A percentile compares a stretch with the other conserved stretches of the same genome.
These are phyloP conservation scores for sunflower (Helianthus annuus) DNA, from an alignment of 129 eudicot species.

Conservation along the genomic window HanXRQr2.0-SUNRISE NC_035437.2:173117962-173118461, in stretches of 20 bases:
- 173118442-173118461: conserved; percentile 21
- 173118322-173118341: background rate
- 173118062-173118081: conserved; percentile 28
- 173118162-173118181: conserved; percentile 52
- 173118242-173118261: conserved; percentile 26
- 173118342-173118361: background rate
- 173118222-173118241: conserved; percentile 37
- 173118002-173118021: conserved; percentile 1
- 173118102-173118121: conserved; percentile 45
- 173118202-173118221: conserved; percentile 41
- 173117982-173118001: conserved; percentile 13
- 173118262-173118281: conserved; percentile 17
- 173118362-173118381: background rate
- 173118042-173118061: background rate
- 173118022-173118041: background rate
- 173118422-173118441: conserved; percentile 34
- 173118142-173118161: conserved; percentile 68
- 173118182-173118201: conserved; percentile 37
- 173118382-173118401: conserved; percentile 28
- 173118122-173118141: conserved; percentile 59
- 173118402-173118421: conserved; percentile 37
- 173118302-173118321: background rate
- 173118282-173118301: background rate
- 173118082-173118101: conserved; percentile 34
- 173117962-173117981: conserved; percentile 24